Percentiles rank a stretch among this genome's conserved stretches.
Evolutionary conservation across 1,284 basidiomycete species (phyloP).

Genomic region (Sporisorium graminicola): DNA sequence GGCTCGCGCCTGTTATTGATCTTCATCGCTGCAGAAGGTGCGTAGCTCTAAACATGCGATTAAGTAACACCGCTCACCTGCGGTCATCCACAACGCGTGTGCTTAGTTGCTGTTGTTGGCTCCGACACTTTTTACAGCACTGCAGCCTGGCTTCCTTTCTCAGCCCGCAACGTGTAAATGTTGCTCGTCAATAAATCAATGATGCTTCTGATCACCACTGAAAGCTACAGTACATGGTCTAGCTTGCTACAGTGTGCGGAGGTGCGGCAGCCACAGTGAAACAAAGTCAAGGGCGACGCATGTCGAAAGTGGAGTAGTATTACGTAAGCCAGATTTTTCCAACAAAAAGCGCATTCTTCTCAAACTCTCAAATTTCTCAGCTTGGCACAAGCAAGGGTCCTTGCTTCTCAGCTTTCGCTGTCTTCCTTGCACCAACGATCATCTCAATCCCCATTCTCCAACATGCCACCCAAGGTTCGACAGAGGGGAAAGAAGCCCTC

Average conservation of each 20-base stretch:
- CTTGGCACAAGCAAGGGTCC: conserved; percentile 18
- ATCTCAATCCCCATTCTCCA: background rate
- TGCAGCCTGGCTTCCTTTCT: too few species aligned
- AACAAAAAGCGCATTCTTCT: conserved; percentile 1
- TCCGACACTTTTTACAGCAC: too few species aligned
- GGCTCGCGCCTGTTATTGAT: background rate
- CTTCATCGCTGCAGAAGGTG: background rate
- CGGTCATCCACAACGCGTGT: too few species aligned
- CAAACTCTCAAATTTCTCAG: conserved; percentile 1
- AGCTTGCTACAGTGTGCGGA: background rate
- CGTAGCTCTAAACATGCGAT: too few species aligned
- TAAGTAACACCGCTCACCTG: too few species aligned
- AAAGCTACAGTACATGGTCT: too few species aligned
- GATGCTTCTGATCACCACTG: too few species aligned
- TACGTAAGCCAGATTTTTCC: conserved; percentile 41
- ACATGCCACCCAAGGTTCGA: conserved; percentile 44
- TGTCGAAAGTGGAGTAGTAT: conserved; percentile 21
- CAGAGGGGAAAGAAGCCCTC: conserved; percentile 55
- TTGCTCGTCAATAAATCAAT: too few species aligned
- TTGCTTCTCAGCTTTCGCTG: background rate
- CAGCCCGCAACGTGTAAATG: too few species aligned
- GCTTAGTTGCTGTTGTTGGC: too few species aligned
- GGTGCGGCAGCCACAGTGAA: background rate
- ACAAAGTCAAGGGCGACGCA: background rate
- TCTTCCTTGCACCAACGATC: background rate